Conservation (phyloP, 2,329 filamentous ascomycete species). For the Aspergillus pseudonomiae region DNA sequence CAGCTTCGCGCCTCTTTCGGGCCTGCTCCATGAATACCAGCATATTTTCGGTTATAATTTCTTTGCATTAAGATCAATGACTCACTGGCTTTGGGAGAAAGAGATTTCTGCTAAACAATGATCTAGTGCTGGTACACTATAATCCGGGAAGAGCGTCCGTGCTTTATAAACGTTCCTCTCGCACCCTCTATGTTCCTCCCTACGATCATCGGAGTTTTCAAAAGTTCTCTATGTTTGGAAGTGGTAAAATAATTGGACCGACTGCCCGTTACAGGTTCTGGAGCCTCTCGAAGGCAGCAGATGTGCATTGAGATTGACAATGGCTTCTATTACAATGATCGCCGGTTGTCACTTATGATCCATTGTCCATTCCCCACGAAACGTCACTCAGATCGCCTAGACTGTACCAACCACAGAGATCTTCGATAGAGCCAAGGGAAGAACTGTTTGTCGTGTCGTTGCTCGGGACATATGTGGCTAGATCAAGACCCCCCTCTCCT, state of each 20-base stretch:
- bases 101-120: too few species aligned
- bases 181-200: too few species aligned
- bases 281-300: slow-evolving; percentile 15
- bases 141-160: too few species aligned
- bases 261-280: slow-evolving; percentile 33
- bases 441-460: neutral
- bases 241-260: slow-evolving; percentile 38
- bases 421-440: neutral
- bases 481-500: neutral
- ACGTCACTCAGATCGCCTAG: slow-evolving; percentile 11
- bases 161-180: too few species aligned
- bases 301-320: too few species aligned
- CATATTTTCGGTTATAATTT: neutral
- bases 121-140: too few species aligned
- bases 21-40: neutral
- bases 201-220: neutral
- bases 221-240: slow-evolving; percentile 33
- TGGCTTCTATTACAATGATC: too few species aligned
- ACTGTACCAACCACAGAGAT: slow-evolving; percentile 5
- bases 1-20: neutral
- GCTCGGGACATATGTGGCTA: neutral
- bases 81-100: too few species aligned
- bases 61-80: too few species aligned
- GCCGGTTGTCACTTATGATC: neutral
- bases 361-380: neutral